These are phyloP conservation scores for Diplocarpon rosae DNA, from an alignment of 2,329 filamentous ascomycete genomes.

Conservation along the genomic window DNA sequence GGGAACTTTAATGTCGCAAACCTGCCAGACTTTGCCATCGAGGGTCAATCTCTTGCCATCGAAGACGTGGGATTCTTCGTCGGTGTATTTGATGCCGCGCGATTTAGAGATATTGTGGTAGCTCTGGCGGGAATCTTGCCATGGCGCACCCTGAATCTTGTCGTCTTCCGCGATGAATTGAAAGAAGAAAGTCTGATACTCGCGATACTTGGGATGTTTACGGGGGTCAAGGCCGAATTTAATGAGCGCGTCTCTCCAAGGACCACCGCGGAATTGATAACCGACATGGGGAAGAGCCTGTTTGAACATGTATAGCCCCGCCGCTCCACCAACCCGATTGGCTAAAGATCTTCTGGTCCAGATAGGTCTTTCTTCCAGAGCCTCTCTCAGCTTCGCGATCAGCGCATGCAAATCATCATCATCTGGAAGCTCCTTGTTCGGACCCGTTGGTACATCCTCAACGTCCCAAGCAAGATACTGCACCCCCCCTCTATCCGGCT, in stretches of 20 bases:
- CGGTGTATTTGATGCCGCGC: constrained; percentile 5
- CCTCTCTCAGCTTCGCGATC: constrained; percentile 49
- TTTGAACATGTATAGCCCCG: constrained; percentile 49
- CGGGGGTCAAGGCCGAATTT: constrained; percentile 81
- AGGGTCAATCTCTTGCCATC: constrained; percentile 63
- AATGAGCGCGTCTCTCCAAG: constrained; percentile 82
- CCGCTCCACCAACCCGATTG: constrained; percentile 52
- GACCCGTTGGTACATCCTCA: constrained; percentile 12
- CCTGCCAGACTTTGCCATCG: constrained; percentile 88
- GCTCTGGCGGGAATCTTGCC: constrained; percentile 17
- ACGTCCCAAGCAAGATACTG: constrained; percentile 19
- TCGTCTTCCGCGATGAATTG: constrained; percentile 41
- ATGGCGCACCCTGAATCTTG: constrained; percentile 14
- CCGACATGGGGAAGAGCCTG: constrained; percentile 73
- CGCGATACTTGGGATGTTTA: constrained; percentile 60
- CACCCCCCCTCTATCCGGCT: constrained; percentile 12
- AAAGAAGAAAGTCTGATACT: constrained; percentile 86
- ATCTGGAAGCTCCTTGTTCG: constrained; percentile 12
- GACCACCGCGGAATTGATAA: constrained; percentile 86
- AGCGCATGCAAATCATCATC: constrained; percentile 50
- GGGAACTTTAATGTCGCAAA: constrained; percentile 83
- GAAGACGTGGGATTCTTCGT: constrained; percentile 59
- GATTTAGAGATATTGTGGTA: constrained; percentile 21
- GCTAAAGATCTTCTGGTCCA: constrained; percentile 77
- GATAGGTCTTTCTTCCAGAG: constrained; percentile 66